Conservation (phyloP, 768 basidiomycete genomes). For the Mycena polygramma region DNA sequence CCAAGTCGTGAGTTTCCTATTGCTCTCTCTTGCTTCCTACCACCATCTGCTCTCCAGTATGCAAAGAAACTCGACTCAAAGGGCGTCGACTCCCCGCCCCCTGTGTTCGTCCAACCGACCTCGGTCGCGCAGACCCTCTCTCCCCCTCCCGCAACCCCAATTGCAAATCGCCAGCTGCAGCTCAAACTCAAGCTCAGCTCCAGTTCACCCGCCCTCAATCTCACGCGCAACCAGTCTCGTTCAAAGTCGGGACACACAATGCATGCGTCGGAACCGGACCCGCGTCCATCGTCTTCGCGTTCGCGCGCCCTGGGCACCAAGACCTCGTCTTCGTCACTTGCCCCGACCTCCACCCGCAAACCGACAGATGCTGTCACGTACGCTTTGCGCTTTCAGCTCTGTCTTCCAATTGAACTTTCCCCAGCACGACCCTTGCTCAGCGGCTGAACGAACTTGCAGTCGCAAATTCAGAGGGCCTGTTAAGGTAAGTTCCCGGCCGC, state of each 20-base stretch:
- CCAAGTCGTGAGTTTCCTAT: slow-evolving; percentile 31
- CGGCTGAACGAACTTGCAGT: slow-evolving; percentile 83
- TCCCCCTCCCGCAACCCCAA: slow-evolving; percentile 27
- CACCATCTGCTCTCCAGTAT: slow-evolving; percentile 22
- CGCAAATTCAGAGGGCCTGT: slow-evolving; percentile 84
- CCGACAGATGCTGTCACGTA: slow-evolving; percentile 70
- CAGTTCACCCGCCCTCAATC: slow-evolving; percentile 34
- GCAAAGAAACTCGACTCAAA: slow-evolving; percentile 31
- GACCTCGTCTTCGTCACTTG: slow-evolving; percentile 39
- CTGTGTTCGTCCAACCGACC: slow-evolving; percentile 22
- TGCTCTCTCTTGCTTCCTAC: slow-evolving; percentile 1
- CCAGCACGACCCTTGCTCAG: slow-evolving; percentile 82
- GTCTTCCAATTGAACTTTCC: slow-evolving; percentile 18
- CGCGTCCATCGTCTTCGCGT: slow-evolving; percentile 38
- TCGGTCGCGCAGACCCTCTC: slow-evolving; percentile 33
- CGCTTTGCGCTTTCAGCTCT: slow-evolving; percentile 40
- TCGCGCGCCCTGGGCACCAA: slow-evolving; percentile 42
- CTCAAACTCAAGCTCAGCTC: slow-evolving; percentile 40
- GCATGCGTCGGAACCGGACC: slow-evolving; percentile 37
- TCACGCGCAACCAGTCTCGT: slow-evolving; percentile 20
- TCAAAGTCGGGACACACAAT: slow-evolving; percentile 30
- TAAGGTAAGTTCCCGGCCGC: slow-evolving; percentile 65
- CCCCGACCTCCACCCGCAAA: slow-evolving; percentile 47
- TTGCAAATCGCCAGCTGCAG: slow-evolving; percentile 33
- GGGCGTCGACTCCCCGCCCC: slow-evolving; percentile 25